These are phyloP conservation scores for Hanseniaspora jakobsenii DNA, from an alignment of 805 yeast species.

Conservation along the genomic window DNA sequence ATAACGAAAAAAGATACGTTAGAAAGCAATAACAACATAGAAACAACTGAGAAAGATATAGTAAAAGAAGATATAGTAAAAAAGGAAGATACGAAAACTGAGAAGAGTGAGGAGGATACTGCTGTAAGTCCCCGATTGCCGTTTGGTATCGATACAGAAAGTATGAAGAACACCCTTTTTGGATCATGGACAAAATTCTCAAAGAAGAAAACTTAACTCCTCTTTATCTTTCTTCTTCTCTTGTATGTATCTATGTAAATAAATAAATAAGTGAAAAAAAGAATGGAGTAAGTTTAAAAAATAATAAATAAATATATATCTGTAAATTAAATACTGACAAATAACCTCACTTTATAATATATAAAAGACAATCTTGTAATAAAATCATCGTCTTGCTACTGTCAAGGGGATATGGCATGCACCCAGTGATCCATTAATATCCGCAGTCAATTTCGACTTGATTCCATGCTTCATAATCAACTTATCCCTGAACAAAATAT, in stretches of 20 bases:
- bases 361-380: too few relatives aligned
- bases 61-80: neutral
- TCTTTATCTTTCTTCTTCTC: neutral
- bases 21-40: too few relatives aligned
- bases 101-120: too few relatives aligned
- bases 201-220: neutral
- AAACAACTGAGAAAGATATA: too few relatives aligned
- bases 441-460: neutral
- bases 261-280: neutral
- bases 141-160: too few relatives aligned
- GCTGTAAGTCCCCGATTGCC: too few relatives aligned
- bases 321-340: too few relatives aligned
- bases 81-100: neutral
- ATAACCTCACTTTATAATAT: too few relatives aligned
- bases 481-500: too few relatives aligned
- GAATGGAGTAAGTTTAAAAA: neutral
- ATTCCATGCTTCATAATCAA: neutral
- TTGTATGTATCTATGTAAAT: too few relatives aligned
- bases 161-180: conserved; percentile 1
- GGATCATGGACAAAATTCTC: conserved; percentile 4
- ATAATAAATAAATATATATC: too few relatives aligned
- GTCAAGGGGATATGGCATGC: neutral
- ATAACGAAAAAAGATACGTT: too few relatives aligned
- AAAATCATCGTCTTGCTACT: neutral
- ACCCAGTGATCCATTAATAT: neutral